Evolutionary conservation across 2,329 filamentous ascomycete genomes (phyloP).

Genomic region (Fusarium ambrosium): DNA sequence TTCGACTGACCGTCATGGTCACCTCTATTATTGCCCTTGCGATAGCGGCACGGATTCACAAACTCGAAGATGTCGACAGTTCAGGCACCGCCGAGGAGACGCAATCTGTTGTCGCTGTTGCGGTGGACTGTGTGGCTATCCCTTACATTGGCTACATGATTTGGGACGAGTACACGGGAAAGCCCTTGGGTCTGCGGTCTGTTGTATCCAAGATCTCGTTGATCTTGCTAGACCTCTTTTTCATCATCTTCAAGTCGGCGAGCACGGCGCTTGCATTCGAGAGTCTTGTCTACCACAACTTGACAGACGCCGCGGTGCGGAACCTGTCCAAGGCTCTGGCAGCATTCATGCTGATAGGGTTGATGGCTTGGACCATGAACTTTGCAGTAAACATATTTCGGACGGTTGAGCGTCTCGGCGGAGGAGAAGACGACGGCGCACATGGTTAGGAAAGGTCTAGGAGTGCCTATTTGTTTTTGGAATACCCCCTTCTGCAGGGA

Average conservation of each 20-base stretch:
- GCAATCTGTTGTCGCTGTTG: conserved; percentile 89
- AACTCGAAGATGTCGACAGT: conserved; percentile 64
- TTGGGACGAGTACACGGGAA: conserved; percentile 95
- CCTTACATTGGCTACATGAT: conserved; percentile 95
- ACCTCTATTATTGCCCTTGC: conserved; percentile 87
- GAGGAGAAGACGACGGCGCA: conserved; percentile 60
- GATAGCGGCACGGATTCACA: conserved; percentile 81
- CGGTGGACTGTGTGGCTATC: conserved; percentile 89
- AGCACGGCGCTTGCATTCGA: conserved; percentile 93
- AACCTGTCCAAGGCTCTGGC: conserved; percentile 78
- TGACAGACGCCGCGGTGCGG: conserved; percentile 56
- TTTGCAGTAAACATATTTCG: conserved; percentile 89
- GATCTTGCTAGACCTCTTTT: conserved; percentile 92
- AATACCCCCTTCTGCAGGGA: conserved; percentile 41
- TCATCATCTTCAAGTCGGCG: conserved; percentile 97
- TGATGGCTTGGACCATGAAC: conserved; percentile 91
- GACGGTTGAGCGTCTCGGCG: conserved; percentile 72
- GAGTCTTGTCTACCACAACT: conserved; percentile 74
- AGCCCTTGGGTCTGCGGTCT: conserved; percentile 88
- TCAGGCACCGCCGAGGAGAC: conserved; percentile 69
- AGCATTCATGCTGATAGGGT: conserved; percentile 81
- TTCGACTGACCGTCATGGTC: conserved; percentile 84
- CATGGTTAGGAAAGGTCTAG: conserved; percentile 31
- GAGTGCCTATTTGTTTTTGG: conserved; percentile 12
- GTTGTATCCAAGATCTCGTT: conserved; percentile 89